Percentiles rank a stretch among this genome's conserved stretches.
phyloP scores from a whole-genome alignment of 306 rosid species.

The Inga laurina region DNA sequence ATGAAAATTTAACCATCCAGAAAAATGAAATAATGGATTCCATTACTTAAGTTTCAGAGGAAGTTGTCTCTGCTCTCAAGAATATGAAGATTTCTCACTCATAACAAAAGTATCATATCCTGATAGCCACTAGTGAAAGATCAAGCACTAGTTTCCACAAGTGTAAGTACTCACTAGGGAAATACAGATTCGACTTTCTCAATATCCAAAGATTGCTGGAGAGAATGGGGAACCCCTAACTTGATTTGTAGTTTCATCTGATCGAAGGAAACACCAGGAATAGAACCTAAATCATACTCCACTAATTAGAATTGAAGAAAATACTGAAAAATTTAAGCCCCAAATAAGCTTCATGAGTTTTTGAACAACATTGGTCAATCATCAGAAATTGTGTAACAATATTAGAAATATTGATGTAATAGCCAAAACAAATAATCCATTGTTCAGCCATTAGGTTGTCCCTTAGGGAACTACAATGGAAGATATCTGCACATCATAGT shows the following conservation, averaged over 20 bases:
- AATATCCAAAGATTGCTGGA: conserved; percentile 72
- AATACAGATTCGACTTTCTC: conserved; percentile 87
- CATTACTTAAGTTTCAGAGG: not conserved
- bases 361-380: conserved; percentile 8
- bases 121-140: not conserved
- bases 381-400: not conserved
- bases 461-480: not conserved
- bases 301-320: conserved; percentile 28
- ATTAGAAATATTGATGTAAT: not conserved
- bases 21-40: not conserved
- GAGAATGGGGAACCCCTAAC: conserved; percentile 86
- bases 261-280: conserved; percentile 84
- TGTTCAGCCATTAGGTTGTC: not conserved
- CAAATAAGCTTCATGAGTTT: not conserved
- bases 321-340: conserved; percentile 6
- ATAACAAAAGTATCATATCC: not conserved
- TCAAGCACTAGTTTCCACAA: not conserved
- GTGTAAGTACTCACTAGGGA: conserved; percentile 76
- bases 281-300: conserved; percentile 62
- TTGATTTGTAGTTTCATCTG: conserved; percentile 93
- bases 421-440: not conserved
- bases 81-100: conserved; percentile 10
- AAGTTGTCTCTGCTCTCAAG: not conserved
- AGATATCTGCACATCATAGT: not conserved
- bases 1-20: not conserved